Evolutionary conservation across 164 flowering plant genomes (phyloP), one percentile per base, ranked within the genome.

Genomic region (Saururus chinensis): DNA sequence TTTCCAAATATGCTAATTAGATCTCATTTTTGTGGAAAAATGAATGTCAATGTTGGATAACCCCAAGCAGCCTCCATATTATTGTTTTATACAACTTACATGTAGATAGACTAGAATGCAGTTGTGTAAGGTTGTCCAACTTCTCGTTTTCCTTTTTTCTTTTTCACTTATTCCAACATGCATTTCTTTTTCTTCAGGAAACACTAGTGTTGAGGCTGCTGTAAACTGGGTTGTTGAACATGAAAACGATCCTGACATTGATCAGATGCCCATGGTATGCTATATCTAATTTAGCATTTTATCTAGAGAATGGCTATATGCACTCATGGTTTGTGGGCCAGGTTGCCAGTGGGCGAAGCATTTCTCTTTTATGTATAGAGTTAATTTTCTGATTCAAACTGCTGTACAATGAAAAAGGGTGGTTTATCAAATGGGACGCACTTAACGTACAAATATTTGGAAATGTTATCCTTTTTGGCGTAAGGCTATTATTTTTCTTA

Each of bases 141-240:
- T 20, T 19, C 22, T 23, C 4, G 17, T 53, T 53, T 20, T 23
- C 56, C 4, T 19, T 23, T 53, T 20, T 23, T 22, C 4, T 19
- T 23, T 20, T 53, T 53, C 56, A 53, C 56, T 53, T 53, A 20
- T 23, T 53, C 4, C 19, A 4, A 20, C 19, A 4, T 53, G 20
- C 23, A 19, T 7, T 55, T 23, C 9, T 24, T 54, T 21, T 22
- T 20, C 19, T 21, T 24, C 81, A 93, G 98, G 96, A 60, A 90
- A 91, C 75, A 62, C 75, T 41, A 75, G 83, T 64, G 61, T 87
- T 64, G 99, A 93, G 77, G 89, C 84, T 71, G 95, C 97, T 62
- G 77, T 86, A 12, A 88, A 81, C 73, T 93, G 99, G 99, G 76
- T 88, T 49, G 92, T 88, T 58, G 99, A 93, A 66, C 99, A 93